A percentile compares a stretch with the other conserved stretches of the same genome.
Evolutionary conservation across 768 basidiomycete genomes (phyloP).

Genomic region (Chiua virens): DNA sequence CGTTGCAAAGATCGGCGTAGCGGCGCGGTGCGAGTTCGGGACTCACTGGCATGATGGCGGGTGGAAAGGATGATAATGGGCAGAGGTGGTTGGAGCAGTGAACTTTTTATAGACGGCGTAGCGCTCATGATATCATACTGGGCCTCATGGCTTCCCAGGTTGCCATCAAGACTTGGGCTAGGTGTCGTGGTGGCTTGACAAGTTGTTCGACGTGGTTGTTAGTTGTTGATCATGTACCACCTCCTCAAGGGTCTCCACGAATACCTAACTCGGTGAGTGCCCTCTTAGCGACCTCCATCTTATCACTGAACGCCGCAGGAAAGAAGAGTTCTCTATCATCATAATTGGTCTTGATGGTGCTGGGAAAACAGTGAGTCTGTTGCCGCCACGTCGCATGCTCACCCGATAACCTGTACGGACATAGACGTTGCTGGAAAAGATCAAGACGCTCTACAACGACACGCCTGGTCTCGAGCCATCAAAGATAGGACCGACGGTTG

Average conservation of each 20-base stretch:
- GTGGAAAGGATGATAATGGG: background rate
- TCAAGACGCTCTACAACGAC: constrained; percentile 90
- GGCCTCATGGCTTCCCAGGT: too few species aligned
- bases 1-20: constrained; percentile 7
- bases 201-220: too few species aligned
- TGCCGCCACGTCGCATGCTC: background rate
- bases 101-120: too few species aligned
- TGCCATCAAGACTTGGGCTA: too few species aligned
- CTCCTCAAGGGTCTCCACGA: constrained; percentile 90
- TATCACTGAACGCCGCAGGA: constrained; percentile 42
- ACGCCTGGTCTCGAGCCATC: constrained; percentile 85
- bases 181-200: too few species aligned
- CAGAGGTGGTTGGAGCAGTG: background rate
- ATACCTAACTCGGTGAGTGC: constrained; percentile 73
- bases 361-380: constrained; percentile 73
- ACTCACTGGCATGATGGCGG: background rate
- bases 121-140: too few species aligned
- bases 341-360: constrained; percentile 93
- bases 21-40: constrained; percentile 4
- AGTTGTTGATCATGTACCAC: constrained; percentile 70
- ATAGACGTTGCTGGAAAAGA: constrained; percentile 87
- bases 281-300: background rate
- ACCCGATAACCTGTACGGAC: too few species aligned
- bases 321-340: constrained; percentile 90
- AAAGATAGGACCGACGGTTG: constrained; percentile 95